Percentiles rank a stretch among this genome's conserved stretches.
Evolutionary conservation across 495 filamentous ascomycete genomes (phyloP).

Genomic region (Penicillium arizonense): DNA sequence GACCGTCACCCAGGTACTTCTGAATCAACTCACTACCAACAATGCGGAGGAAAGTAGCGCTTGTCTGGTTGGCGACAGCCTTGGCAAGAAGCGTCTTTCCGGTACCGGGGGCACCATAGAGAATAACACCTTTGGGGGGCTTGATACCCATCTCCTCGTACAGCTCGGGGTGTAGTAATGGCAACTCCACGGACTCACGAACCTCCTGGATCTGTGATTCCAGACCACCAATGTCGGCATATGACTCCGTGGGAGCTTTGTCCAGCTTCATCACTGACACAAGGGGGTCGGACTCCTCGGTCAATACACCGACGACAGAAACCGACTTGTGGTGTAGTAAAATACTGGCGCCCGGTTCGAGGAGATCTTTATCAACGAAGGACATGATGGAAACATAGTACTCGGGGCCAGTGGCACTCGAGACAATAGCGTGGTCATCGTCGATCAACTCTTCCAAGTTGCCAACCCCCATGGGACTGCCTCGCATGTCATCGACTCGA

Average conservation of each 20-base stretch:
- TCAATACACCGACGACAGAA: constrained; percentile 95
- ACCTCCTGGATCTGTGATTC: constrained; percentile 98
- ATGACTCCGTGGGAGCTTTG: constrained; percentile 97
- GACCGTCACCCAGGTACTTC: constrained; percentile 97
- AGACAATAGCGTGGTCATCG: constrained; percentile 98
- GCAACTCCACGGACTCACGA: constrained; percentile 92
- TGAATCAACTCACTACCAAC: constrained; percentile 98
- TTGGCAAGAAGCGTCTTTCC: constrained; percentile 98
- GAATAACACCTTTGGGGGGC: constrained; percentile 98
- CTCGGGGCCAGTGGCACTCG: constrained; percentile 93
- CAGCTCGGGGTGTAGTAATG: constrained; percentile 91
- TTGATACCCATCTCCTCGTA: constrained; percentile 99
- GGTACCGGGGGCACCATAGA: constrained; percentile 96
- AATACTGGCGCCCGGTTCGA: constrained; percentile 95
- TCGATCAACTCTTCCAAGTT: constrained; percentile 99
- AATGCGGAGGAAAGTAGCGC: constrained; percentile 96
- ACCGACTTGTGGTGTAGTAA: constrained; percentile 97
- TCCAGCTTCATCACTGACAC: constrained; percentile 99
- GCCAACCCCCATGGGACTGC: constrained; percentile 97
- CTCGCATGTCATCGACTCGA: constrained; percentile 97
- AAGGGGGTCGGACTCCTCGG: constrained; percentile 92
- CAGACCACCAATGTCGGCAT: constrained; percentile 96
- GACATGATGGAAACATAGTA: constrained; percentile 99
- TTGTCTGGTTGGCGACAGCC: constrained; percentile 97
- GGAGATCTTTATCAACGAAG: constrained; percentile 97